Evolutionary conservation across 441 rosid species (phyloP).

Genomic region (Aquilaria agallochum): DNA sequence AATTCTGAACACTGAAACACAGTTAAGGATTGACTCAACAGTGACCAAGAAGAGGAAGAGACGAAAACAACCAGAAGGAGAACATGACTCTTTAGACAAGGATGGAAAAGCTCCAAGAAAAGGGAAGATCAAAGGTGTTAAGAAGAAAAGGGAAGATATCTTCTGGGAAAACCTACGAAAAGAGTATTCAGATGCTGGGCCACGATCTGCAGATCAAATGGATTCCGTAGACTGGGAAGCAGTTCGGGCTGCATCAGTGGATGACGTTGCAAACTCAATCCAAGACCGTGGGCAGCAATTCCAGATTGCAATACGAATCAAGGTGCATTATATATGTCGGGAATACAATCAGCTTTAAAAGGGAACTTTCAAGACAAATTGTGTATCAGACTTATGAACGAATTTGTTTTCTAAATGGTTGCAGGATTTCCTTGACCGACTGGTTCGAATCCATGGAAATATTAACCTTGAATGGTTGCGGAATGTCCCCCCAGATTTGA

Average conservation of each 20-base stretch:
- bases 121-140: constrained; percentile 15
- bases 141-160: constrained; percentile 21
- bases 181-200: constrained; percentile 24
- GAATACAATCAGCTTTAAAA: neutral
- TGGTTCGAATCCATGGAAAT: constrained; percentile 32
- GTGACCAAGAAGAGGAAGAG: neutral
- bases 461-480: constrained; percentile 77
- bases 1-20: constrained; percentile 1
- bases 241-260: constrained; percentile 30
- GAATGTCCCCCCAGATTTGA: constrained; percentile 45
- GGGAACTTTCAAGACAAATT: neutral
- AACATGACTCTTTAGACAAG: constrained; percentile 6
- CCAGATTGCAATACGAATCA: constrained; percentile 38
- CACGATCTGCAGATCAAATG: constrained; percentile 23
- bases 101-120: constrained; percentile 5
- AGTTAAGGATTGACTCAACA: constrained; percentile 6
- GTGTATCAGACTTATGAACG: neutral
- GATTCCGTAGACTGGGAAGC: constrained; percentile 66
- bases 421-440: constrained; percentile 47
- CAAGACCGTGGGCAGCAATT: constrained; percentile 49
- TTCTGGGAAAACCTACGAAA: constrained; percentile 44
- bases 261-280: constrained; percentile 33
- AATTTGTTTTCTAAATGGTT: neutral
- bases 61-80: constrained; percentile 6
- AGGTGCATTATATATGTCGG: constrained; percentile 25